Evolutionary conservation across 164 flowering plant genomes (phyloP), one percentile per base, ranked within the genome.

Genomic region (Nelumbo lutea): DNA sequence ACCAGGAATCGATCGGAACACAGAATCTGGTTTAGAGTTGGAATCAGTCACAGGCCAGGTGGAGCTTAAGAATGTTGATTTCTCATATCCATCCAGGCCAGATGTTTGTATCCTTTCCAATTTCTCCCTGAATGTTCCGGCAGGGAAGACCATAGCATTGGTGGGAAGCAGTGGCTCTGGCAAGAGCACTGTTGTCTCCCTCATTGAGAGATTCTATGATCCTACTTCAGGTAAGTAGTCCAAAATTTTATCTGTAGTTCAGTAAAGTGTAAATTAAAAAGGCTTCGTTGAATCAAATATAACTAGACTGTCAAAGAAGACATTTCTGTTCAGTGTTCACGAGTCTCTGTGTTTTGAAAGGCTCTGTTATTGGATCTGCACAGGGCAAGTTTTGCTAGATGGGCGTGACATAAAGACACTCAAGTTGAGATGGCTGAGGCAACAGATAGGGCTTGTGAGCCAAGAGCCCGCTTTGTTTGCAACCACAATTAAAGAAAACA

Each of bases 381-480:
- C 85, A 94, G 98, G 98, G 40, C 82, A 91, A 84, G 87, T 95
- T 68, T 70, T 89, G 77, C 77, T 95, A n/a, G 99, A 95, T 77
- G 97, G 99, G 74, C 84, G 87, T 75, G 94, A 92, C 82, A 86
- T 95, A 69, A 92, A 84, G 84, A 78, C 85, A 50, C 69, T 95
- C 71, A 88, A 85, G 77, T 75, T 95, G 68, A 81, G 87, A 70
- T 92, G 99, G 99, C 74, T 95, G 77, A 87, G 99, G 78, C 90
- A 95, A 78, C 97, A 95, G 73, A 89, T 95, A 55, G 97, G 99
- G 46, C 89, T 95, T 8, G 97, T 95, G 65, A 92, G 99, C 81
- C 99, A 95, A 81, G 99, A 95, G 68, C 99, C 99, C 8, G 96
- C 97, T 8, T 75, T 95, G 42, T 95, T 95, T 73, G 99, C 99